Base-by-base conservation (phyloP, 2,329 filamentous ascomycete species). In the Exutisphaerella laricina region DNA sequence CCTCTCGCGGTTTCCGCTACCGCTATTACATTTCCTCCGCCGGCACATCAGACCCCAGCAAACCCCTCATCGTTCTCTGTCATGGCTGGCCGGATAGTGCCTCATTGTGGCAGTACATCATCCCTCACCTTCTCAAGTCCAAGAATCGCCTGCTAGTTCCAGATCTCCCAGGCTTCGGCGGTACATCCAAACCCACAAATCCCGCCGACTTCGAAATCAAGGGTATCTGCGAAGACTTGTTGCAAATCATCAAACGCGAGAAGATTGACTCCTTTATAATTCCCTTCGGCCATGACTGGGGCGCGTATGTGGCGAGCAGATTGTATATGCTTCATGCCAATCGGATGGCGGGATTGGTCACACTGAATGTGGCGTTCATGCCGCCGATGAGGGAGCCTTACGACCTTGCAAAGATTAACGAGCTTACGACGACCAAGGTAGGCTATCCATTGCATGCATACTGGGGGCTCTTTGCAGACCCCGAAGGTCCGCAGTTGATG, bases 11-110 rank as follows among this genome's bases (percentile, higher is more conserved):
- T 39, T 34, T 66, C 46, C 65, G 56, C 12, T 73, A 72, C 55
- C 63, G 60, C 9, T 72, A 70, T 56, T 70, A 71, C 10, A 54
- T 60, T 14, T 53, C 57, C 20, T 36, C 28, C 45, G 54, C 38
- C 51, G 56, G 43, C 3, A n/a, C 45, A 20, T 43, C 51, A 23
- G 37, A 51, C 16, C 58, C 62, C 3, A 62, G 66, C 2, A 54
- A 70, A 29, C 53, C 53, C 2, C 36, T 40, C 25, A 46, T 72
- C 9, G 62, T 73, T 13, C 49, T 58, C 33, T 51, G 69, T 13
- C 74, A 77, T 57, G 74, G 74, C 44, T 77, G 68, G 52, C 73
- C 74, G 4, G 71, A 74, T 48, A 58, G 63, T 28, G 68, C 71
- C 0, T 58, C 59, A 2, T 58, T 73, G 18, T 77, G 71, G 71